Conservation (phyloP, 2,329 filamentous ascomycete species). For the Colletotrichum theobromicola region DNA sequence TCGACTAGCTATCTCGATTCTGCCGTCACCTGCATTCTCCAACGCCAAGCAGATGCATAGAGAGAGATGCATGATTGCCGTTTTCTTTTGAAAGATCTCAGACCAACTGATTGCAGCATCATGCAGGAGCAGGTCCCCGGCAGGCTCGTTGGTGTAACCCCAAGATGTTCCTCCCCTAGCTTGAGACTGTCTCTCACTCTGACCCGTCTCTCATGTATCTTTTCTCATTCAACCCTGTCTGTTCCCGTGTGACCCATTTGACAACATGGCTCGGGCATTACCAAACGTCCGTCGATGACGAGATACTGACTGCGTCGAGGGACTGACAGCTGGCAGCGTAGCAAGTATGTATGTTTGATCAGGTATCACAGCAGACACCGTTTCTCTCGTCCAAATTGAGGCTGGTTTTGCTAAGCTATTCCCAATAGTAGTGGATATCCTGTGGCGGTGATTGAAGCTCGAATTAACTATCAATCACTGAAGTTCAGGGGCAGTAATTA, state of each 20-base stretch:
- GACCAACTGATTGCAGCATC: conserved; percentile 9
- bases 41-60: not conserved
- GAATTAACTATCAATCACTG: not conserved
- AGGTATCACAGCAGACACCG: not conserved
- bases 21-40: not conserved
- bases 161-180: not conserved
- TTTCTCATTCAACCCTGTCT: not conserved
- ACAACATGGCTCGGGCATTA: not conserved
- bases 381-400: too few species aligned
- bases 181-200: not conserved
- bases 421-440: not conserved
- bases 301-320: too few species aligned
- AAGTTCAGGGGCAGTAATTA: not conserved
- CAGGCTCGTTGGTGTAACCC: not conserved
- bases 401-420: not conserved
- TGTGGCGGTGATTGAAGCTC: not conserved
- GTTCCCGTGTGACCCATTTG: not conserved
- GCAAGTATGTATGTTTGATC: not conserved
- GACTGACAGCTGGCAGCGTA: not conserved
- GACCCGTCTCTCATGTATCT: not conserved
- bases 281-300: not conserved
- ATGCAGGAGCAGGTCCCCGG: not conserved
- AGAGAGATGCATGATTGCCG: not conserved
- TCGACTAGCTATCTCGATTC: not conserved
- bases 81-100: not conserved